These are phyloP conservation scores for Russula compacta DNA, from an alignment of 768 basidiomycete species.

Conservation along the genomic window DNA sequence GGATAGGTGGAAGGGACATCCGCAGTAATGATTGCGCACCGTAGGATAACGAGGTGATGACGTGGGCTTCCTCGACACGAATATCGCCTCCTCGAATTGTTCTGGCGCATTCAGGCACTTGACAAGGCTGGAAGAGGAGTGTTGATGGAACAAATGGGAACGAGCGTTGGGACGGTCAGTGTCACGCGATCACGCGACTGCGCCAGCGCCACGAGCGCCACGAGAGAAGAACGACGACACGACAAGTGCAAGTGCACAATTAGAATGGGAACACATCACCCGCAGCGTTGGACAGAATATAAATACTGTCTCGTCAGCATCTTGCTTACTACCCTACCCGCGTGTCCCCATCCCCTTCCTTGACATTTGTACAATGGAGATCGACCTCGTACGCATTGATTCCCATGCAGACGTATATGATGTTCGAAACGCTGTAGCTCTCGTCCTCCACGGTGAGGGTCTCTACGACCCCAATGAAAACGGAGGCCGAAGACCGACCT, in stretches of 20 bases:
- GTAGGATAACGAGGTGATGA: conserved; percentile 64
- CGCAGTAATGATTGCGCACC: conserved; percentile 30
- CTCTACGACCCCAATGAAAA: conserved; percentile 32
- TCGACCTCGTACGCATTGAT: conserved; percentile 29
- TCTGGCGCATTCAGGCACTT: conserved; percentile 43
- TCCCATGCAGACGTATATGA: conserved; percentile 42
- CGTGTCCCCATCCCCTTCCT: neutral
- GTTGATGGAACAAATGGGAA: conserved; percentile 26
- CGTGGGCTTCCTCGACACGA: conserved; percentile 63
- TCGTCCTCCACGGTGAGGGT: conserved; percentile 49
- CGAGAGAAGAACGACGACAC: no score
- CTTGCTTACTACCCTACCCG: no score
- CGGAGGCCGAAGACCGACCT: conserved; percentile 40
- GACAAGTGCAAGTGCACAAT: no score
- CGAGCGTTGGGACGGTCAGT: no score
- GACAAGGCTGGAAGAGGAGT: conserved; percentile 39
- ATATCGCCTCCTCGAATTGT: conserved; percentile 34
- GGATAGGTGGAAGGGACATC: neutral
- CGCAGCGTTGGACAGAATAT: no score
- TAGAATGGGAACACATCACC: no score
- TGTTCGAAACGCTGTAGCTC: conserved; percentile 48
- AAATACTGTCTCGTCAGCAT: no score
- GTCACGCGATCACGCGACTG: no score
- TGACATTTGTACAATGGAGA: conserved; percentile 29
- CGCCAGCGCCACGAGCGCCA: no score